Conservation (phyloP, 441 rosid species). For the Pelargonium citronellum region DNA sequence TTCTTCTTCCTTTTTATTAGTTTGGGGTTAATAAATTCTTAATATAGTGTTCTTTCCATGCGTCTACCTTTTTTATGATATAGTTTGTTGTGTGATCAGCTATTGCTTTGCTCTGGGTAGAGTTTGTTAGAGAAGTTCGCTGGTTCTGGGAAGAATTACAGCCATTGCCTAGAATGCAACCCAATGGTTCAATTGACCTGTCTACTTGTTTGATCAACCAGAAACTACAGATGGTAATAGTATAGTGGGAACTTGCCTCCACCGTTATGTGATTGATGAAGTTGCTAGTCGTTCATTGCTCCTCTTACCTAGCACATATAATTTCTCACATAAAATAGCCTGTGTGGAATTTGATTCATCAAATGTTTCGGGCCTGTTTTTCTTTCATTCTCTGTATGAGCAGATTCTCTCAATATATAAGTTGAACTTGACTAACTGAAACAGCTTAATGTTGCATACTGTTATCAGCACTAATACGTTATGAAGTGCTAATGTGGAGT, state of each 20-base stretch:
- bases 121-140: constrained; percentile 92
- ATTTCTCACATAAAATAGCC: not conserved
- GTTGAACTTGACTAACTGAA: constrained; percentile 8
- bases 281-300: not conserved
- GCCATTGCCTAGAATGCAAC: constrained; percentile 68
- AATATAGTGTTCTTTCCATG: constrained; percentile 10
- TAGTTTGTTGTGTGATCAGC: constrained; percentile 42
- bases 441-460: not conserved
- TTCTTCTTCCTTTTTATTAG: not conserved
- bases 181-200: constrained; percentile 65
- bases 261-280: constrained; percentile 5
- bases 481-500: not conserved
- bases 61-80: constrained; percentile 15
- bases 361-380: no score
- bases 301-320: not conserved
- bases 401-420: not conserved
- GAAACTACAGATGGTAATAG: constrained; percentile 86
- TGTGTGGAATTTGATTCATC: no score
- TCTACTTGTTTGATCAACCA: constrained; percentile 84
- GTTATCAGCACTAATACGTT: constrained; percentile 3
- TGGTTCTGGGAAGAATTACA: constrained; percentile 99
- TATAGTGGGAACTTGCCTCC: constrained; percentile 12
- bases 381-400: no score
- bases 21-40: not conserved
- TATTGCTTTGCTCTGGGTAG: constrained; percentile 90